Evolutionary conservation across 208 protist genomes (phyloP), one percentile per base, ranked within the genome.

Genomic region (Crithidia thermophila): DNA sequence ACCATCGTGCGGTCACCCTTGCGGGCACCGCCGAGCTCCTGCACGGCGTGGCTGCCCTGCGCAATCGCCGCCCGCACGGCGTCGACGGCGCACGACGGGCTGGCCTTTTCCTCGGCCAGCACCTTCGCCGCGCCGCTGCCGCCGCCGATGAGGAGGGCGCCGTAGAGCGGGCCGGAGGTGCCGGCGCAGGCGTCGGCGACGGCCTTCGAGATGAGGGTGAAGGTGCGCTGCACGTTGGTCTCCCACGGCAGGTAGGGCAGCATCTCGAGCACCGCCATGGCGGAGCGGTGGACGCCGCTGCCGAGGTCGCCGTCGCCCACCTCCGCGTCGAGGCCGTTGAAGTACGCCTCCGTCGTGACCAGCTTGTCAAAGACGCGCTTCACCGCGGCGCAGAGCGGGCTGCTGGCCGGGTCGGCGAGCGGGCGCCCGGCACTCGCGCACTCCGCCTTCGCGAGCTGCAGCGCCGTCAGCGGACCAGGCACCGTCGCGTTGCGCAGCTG

Each of bases 1-100:
- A 91, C 82, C 85, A 91, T 91, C 7, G 85, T 91, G 1, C 85
- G 81, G 27, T 91, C 85, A 2, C 85, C 85, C 40, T 64, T 69
- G 14, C 53, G 58, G 2, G 85, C 82, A 1, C 82, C 73, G 7
- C 81, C 81, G 27, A 91, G 62, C 34, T 78, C 61, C 61, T 87
- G 74, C 23, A 91, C 79, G 1, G 61, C 71, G 18, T 59, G 72
- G 43, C 70, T 86, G 33, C 72, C 75, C 18, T 59, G 67, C 25
- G 37, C 55, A 8, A 91, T 64, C 3, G 65, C 82, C 18, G 61
- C 76, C 18, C 75, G 73, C 28, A 91, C 58, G 16, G 74, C 69
- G 4, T 74, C 69, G 27, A 74, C 66, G 11, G 31, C 68, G 33
- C 21, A 30, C 3, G 23, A 6, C 5, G 47, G 31, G 25, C 20